phyloP scores from a whole-genome alignment of 2,329 filamentous ascomycete genomes.

The Ascochyta pisi region DNA sequence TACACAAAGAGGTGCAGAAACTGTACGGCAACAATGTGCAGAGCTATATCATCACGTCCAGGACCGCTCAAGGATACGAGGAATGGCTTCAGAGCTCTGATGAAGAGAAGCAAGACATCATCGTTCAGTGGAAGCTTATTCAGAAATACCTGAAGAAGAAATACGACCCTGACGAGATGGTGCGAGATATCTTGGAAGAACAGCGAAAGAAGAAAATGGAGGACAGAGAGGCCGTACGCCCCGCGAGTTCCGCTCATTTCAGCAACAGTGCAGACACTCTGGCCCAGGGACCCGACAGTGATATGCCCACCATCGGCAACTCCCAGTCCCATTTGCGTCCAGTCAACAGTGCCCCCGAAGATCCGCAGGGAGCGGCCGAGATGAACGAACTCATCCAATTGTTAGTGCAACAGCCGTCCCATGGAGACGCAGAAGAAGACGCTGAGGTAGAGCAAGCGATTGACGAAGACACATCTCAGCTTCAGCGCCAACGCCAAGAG shows the following conservation, averaged over 20 bases:
- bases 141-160: constrained; percentile 21
- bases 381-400: not conserved
- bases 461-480: constrained; percentile 1
- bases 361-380: not conserved
- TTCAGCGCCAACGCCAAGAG: constrained; percentile 35
- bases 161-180: constrained; percentile 20
- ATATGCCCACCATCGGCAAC: not conserved
- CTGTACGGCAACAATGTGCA: constrained; percentile 3
- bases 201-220: constrained; percentile 31
- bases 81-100: constrained; percentile 27
- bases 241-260: constrained; percentile 13
- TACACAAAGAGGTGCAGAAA: constrained; percentile 25
- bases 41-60: constrained; percentile 23
- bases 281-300: constrained; percentile 42
- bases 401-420: too few species aligned
- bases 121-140: constrained; percentile 22
- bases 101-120: constrained; percentile 23
- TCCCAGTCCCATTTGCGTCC: not conserved
- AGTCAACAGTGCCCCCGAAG: not conserved
- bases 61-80: constrained; percentile 27
- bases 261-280: constrained; percentile 26
- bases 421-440: too few species aligned
- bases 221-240: constrained; percentile 46
- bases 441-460: not conserved
- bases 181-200: constrained; percentile 38